Evolutionary conservation across 2,329 filamentous ascomycete species (phyloP).

Genomic region (Allantophomopsis cytisporea): DNA sequence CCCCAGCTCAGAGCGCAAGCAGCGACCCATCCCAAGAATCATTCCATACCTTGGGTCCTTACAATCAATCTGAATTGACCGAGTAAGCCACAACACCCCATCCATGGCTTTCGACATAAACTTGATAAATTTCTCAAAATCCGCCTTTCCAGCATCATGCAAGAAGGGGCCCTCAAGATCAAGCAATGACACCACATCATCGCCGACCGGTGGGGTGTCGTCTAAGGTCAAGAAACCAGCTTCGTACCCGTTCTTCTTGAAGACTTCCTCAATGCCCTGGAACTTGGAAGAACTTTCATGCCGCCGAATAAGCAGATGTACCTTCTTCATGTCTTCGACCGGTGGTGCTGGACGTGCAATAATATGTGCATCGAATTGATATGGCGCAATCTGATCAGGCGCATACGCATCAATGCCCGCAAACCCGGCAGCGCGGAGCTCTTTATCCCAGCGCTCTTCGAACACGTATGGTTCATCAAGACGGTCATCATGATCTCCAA

Average conservation of each 20-base stretch:
- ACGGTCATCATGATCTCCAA: slow-evolving; percentile 14
- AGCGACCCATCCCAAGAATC: slow-evolving; percentile 7
- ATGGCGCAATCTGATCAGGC: too few relatives aligned
- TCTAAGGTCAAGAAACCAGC: slow-evolving; percentile 2
- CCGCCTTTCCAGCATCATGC: slow-evolving; percentile 8
- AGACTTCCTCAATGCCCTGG: too few relatives aligned
- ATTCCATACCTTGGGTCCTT: background rate
- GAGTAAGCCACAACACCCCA: background rate
- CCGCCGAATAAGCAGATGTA: too few relatives aligned
- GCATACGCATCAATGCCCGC: slow-evolving; percentile 16
- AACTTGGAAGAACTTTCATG: too few relatives aligned
- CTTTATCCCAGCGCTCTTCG: slow-evolving; percentile 13
- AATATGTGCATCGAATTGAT: too few relatives aligned
- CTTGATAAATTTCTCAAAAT: slow-evolving; percentile 1
- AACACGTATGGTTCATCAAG: slow-evolving; percentile 12
- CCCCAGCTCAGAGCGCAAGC: slow-evolving; percentile 8
- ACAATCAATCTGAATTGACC: background rate
- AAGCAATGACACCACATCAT: slow-evolving; percentile 11
- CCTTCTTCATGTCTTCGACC: too few relatives aligned
- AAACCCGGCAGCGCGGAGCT: slow-evolving; percentile 18
- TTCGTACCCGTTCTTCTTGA: slow-evolving; percentile 3
- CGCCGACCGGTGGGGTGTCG: slow-evolving; percentile 3
- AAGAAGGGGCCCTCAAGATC: slow-evolving; percentile 14
- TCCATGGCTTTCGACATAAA: too few relatives aligned
- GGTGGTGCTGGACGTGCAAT: too few relatives aligned